Evolutionary conservation across 768 basidiomycete species (phyloP), one percentile per base, ranked within the genome.

Genomic region (Xanthoconium purpureum): DNA sequence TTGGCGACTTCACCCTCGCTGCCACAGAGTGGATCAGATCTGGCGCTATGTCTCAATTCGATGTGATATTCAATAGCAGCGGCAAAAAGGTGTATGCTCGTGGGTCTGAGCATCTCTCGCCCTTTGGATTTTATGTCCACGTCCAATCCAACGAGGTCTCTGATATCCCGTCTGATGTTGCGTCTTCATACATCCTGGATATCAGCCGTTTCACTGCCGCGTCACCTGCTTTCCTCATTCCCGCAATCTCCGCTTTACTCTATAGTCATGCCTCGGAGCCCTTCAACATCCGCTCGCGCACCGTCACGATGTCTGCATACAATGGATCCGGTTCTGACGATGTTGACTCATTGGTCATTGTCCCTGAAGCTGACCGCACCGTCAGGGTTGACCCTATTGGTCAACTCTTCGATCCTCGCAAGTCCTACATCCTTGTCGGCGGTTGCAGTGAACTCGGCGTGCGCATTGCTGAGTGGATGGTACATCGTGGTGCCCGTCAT

Each of bases 381-480:
- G 44, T 63, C 36, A 64, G 69, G 39, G 49, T 70, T 24, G 67
- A 71, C 32, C 65, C 69, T 12, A 33, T 56, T 2, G 62, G 63
- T 15, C 65, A 71, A 47, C 55, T 74, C 13, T 73, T 73, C 47
- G 56, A 73, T 44, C 64, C 72, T 18, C 62, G 63, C 60, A 64
- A 64, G 30, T 64, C 63, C 8, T 64, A 65, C 46, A 50, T 64
- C 3, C 63, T 64, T 4, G 47, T 64, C 5, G 63, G 63, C 15
- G 63, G 63, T 13, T 62, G 63, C 29, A 64, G 63, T 13, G 63
- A 64, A 12, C 64, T 64, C 12, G 63, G 63, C n/a, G 63, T 64
- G 12, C 63, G 63, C 30, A 62, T 74, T 15, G 62, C 72, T 6
- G 62, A 70, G 29, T 73, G 72, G 72, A 74, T 73, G 72, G 65